Percentiles rank a stretch among this genome's conserved stretches.
These are phyloP conservation scores for Rhizoclosmatium sp. DNA, from an alignment of 192 early-diverging fungal genomes.

Conservation along the genomic window DNA sequence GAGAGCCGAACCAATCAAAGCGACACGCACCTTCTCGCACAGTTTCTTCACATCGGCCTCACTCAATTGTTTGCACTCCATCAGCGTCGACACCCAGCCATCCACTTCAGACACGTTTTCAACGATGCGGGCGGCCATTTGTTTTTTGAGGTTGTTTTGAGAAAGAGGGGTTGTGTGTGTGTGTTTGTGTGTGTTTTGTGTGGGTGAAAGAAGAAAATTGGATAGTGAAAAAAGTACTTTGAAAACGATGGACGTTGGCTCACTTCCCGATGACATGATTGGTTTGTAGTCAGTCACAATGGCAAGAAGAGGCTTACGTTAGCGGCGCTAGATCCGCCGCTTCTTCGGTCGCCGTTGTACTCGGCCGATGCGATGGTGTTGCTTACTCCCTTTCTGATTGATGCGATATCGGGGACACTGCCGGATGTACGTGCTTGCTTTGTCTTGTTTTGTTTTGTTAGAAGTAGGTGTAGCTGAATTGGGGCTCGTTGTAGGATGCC, in stretches of 20 bases:
- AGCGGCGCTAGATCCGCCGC: constrained; percentile 31
- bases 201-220: neutral
- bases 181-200: constrained; percentile 7
- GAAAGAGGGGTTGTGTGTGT: neutral
- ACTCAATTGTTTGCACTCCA: constrained; percentile 93
- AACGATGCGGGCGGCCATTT: constrained; percentile 12
- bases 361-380: constrained; percentile 53
- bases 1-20: no score
- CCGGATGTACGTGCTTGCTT: neutral
- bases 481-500: constrained; percentile 40
- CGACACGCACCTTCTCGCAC: constrained; percentile 86
- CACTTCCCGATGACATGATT: constrained; percentile 13
- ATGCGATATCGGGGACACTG: constrained; percentile 47
- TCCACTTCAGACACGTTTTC: constrained; percentile 82
- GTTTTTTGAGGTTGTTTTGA: neutral
- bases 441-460: neutral
- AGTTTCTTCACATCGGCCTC: constrained; percentile 95
- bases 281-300: neutral
- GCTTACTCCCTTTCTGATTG: constrained; percentile 54
- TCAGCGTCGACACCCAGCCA: constrained; percentile 88
- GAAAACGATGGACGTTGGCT: neutral
- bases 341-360: constrained; percentile 51
- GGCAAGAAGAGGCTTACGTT: neutral
- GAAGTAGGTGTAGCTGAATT: neutral
- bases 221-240: neutral